A percentile compares a stretch with the other conserved stretches of the same genome.
Conservation (phyloP, 768 basidiomycete genomes). For the Auriscalpium orientale region DNA sequence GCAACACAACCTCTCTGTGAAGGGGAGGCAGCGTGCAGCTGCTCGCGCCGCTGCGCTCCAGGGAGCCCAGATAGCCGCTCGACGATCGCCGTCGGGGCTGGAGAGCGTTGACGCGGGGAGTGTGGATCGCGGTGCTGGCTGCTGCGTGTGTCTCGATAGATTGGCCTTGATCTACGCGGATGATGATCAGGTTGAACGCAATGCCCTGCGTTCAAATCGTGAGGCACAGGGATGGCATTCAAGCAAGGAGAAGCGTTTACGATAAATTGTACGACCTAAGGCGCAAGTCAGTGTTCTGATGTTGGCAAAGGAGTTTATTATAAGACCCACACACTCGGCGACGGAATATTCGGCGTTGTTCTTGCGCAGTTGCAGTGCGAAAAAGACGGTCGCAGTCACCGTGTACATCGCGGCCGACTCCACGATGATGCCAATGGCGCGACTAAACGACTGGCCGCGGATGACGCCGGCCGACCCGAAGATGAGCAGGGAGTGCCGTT, state of each 20-base stretch:
- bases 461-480: not conserved
- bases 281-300: not conserved
- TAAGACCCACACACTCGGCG: constrained; percentile 16
- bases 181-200: constrained; percentile 25
- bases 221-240: not conserved
- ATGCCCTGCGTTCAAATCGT: constrained; percentile 6
- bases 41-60: too few relatives aligned
- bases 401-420: too few relatives aligned
- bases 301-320: not conserved
- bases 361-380: constrained; percentile 14
- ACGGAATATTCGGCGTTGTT: constrained; percentile 21
- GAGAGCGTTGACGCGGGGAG: too few relatives aligned
- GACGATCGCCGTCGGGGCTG: too few relatives aligned
- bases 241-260: constrained; percentile 10
- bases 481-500: not conserved
- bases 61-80: too few relatives aligned
- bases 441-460: constrained; percentile 1
- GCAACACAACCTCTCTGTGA: too few relatives aligned
- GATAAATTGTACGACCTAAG: not conserved
- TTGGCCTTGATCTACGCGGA: too few relatives aligned
- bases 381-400: constrained; percentile 13
- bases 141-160: constrained; percentile 2
- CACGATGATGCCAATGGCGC: constrained; percentile 22
- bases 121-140: too few relatives aligned
- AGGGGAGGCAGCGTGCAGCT: too few relatives aligned